Evolutionary conservation across 257 asterid genomes (phyloP), one percentile per base, ranked within the genome.

Genomic region (Rauvolfia tetraphylla): DNA sequence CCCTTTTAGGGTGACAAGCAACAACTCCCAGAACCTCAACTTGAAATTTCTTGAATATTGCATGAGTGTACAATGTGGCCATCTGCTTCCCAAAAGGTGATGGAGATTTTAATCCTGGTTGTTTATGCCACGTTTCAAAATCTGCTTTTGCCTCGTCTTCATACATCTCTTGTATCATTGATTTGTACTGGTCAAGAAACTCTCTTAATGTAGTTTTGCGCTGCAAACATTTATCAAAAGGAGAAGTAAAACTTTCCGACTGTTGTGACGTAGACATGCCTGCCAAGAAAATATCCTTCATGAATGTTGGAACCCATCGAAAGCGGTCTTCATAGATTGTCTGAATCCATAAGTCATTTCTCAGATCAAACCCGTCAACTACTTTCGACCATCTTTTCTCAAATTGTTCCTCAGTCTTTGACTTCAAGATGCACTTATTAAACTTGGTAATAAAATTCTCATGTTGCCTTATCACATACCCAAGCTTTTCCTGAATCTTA

Each of bases 21-120:
- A 88, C 90, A 53, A 81, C 92, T 71, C 92, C 92, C 71, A 88
- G 71, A 81, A 86, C 87, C 88, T 88, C 90, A 51, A 81, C 82
- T 81, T 88, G 88, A 81, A 88, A 88, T 80, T 88, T 88, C 79
- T 79, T 86, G 85, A 88, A 88, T 67, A 86, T 81, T 11, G 86
- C 76, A 79, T 84, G 82, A 61, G 90, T 86, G 76, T 88, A 88
- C 72, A 80, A 67, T n/a, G 75, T 62, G 48, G 86, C 78, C 90
- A 88, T 80, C 73, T 86, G 90, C 74, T 84, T 88, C 25, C 83
- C 90, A 49, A 75, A 88, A 65, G 90, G 92, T 18, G 92, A 88
- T 12, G 92, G 90, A 76, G 90, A 84, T 75, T 81, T 84, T 77
- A 86, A 38, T 70, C 75, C 81, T 34, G 87, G 83, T 46, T 78